Conservation (phyloP, 2,329 filamentous ascomycete genomes). For the Lomentospora prolificans region DNA sequence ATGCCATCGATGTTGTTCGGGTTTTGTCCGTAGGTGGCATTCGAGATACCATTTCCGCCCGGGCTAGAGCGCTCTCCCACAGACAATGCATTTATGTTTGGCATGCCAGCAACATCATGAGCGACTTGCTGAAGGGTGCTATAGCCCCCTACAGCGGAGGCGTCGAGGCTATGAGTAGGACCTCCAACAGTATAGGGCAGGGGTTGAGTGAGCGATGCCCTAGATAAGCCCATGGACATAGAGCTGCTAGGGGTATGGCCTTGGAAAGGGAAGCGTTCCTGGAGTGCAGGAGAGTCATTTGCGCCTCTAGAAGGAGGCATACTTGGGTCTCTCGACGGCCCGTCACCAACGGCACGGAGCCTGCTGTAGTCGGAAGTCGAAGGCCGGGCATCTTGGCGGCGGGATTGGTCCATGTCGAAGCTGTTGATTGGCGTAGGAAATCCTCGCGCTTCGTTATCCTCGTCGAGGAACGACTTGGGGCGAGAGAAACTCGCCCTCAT, state of each 20-base stretch:
- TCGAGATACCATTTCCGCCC: constrained; percentile 8
- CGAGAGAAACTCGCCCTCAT: background rate
- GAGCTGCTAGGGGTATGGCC: constrained; percentile 33
- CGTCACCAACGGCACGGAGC: constrained; percentile 3
- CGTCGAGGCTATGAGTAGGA: constrained; percentile 23
- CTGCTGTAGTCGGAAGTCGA: background rate
- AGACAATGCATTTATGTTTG: constrained; percentile 29
- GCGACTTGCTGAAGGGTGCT: constrained; percentile 24
- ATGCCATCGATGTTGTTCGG: background rate
- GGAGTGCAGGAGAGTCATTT: constrained; percentile 27
- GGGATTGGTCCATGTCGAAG: background rate
- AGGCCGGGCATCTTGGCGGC: constrained; percentile 1
- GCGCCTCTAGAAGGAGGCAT: constrained; percentile 46
- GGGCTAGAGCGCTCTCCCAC: constrained; percentile 20
- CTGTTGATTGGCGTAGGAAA: background rate
- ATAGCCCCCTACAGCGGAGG: constrained; percentile 18
- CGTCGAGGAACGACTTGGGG: background rate
- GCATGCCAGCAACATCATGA: constrained; percentile 18
- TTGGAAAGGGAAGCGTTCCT: constrained; percentile 18
- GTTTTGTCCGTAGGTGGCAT: background rate
- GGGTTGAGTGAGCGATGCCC: constrained; percentile 32
- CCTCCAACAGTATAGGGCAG: constrained; percentile 37
- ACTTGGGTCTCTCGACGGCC: constrained; percentile 41
- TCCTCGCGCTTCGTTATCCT: background rate
- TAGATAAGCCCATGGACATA: constrained; percentile 36